Evolutionary conservation across 352 stramenopile genomes (phyloP).

Genomic region (Phytopythium litorale): DNA sequence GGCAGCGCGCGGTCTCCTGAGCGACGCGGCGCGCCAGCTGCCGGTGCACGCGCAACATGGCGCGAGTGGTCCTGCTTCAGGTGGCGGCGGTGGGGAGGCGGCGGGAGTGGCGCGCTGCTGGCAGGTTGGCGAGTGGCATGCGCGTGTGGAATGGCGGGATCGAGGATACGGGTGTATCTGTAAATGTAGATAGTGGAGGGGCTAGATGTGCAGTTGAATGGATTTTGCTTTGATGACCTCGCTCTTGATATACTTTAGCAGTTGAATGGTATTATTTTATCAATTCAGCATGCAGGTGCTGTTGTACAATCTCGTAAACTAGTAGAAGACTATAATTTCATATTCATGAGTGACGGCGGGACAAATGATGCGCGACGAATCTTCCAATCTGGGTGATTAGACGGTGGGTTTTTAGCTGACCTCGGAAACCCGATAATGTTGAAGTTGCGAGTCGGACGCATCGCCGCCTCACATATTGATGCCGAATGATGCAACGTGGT

Average conservation of each 20-base stretch:
- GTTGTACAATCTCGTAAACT: no score
- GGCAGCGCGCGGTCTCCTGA: slow-evolving; percentile 19
- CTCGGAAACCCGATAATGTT: slow-evolving; percentile 1
- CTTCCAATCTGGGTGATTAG: slow-evolving; percentile 6
- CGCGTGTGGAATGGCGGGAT: neutral
- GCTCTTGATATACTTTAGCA: neutral
- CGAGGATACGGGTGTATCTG: neutral
- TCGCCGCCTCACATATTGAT: no score
- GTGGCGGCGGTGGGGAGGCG: neutral
- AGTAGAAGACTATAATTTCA: no score
- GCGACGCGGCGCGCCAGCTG: slow-evolving; percentile 22
- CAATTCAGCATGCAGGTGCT: no score
- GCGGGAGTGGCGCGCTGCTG: neutral
- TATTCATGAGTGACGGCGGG: no score
- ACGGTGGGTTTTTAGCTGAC: neutral
- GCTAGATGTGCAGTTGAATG: no score
- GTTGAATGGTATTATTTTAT: neutral
- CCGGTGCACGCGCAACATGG: slow-evolving; percentile 62
- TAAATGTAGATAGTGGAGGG: neutral
- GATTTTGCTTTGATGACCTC: no score
- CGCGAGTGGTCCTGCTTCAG: slow-evolving; percentile 1
- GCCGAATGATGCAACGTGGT: neutral
- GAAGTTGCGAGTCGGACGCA: neutral
- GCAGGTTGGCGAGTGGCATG: neutral
- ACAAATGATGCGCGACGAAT: neutral